A percentile compares a stretch with the other conserved stretches of the same genome.
These are phyloP conservation scores for Schizonepeta tenuifolia DNA, from an alignment of 257 asterid genomes.

Conservation along the genomic window DNA sequence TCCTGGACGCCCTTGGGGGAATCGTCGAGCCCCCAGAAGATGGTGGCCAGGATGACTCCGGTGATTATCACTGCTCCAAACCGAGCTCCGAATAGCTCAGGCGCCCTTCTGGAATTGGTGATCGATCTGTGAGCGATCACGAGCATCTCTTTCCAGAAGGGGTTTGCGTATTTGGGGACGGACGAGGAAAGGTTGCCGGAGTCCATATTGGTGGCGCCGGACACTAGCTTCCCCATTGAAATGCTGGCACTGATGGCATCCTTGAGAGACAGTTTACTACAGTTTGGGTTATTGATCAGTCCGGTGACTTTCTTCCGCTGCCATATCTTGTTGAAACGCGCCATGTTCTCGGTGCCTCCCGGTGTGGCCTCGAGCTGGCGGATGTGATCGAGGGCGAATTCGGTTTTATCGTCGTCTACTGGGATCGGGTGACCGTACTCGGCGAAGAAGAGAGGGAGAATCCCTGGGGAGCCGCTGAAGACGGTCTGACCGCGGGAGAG, in stretches of 20 bases:
- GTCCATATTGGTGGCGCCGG: constrained; percentile 43
- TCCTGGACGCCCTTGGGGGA: constrained; percentile 56
- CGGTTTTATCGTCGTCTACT: constrained; percentile 48
- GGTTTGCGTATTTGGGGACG: constrained; percentile 51
- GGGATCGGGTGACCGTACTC: constrained; percentile 60
- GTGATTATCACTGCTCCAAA: constrained; percentile 54
- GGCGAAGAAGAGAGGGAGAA: constrained; percentile 42
- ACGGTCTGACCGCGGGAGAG: constrained; percentile 62
- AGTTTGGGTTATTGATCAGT: not conserved
- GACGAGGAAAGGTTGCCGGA: constrained; percentile 41
- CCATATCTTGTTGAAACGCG: constrained; percentile 50
- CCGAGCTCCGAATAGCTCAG: constrained; percentile 55
- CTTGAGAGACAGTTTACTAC: constrained; percentile 38
- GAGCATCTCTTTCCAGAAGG: constrained; percentile 55
- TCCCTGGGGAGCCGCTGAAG: constrained; percentile 45
- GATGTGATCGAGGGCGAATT: constrained; percentile 57
- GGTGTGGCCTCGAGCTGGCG: constrained; percentile 50
- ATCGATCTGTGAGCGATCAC: constrained; percentile 53
- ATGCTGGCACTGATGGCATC: constrained; percentile 60
- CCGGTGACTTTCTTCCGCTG: constrained; percentile 32
- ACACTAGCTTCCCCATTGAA: constrained; percentile 58
- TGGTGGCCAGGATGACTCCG: constrained; percentile 57
- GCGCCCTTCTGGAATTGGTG: constrained; percentile 54
- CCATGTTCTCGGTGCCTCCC: constrained; percentile 37
- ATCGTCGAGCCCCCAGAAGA: constrained; percentile 53